Evolutionary conservation across 1,284 basidiomycete species (phyloP).

Genomic region (Leccinum angustisporum): DNA sequence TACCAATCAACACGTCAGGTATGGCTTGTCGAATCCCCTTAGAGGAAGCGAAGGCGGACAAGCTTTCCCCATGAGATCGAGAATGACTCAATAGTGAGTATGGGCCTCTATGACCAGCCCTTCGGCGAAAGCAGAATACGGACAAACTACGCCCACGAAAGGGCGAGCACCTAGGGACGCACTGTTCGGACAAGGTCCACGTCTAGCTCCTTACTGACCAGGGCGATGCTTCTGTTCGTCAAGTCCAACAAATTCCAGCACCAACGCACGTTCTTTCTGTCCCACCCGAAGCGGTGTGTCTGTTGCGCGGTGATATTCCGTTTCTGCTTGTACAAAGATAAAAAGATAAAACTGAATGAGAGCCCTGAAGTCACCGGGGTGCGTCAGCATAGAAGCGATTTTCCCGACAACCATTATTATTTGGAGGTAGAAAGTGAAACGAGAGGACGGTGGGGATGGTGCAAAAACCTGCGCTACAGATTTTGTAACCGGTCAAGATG

Average conservation of each 20-base stretch:
- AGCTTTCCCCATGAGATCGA: too few relatives aligned
- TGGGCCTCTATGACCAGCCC: too few relatives aligned
- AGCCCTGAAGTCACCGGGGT: conserved; percentile 76
- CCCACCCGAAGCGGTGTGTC: conserved; percentile 76
- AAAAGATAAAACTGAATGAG: conserved; percentile 73
- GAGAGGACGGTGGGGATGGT: too few relatives aligned
- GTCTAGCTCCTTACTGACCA: conserved; percentile 96
- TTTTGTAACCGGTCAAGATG: too few relatives aligned
- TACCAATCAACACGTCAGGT: too few relatives aligned
- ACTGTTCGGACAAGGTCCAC: conserved; percentile 88
- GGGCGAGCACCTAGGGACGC: conserved; percentile 37
- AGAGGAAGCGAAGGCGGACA: too few relatives aligned
- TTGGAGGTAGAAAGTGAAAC: too few relatives aligned
- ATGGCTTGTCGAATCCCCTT: too few relatives aligned
- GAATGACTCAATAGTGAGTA: too few relatives aligned
- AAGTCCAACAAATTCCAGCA: conserved; percentile 91
- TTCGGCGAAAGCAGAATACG: too few relatives aligned
- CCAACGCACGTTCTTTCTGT: conserved; percentile 79
- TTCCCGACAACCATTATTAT: conserved; percentile 24
- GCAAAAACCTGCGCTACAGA: too few relatives aligned
- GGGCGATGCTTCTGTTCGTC: conserved; percentile 88
- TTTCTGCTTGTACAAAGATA: conserved; percentile 65
- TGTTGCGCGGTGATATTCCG: conserved; percentile 59
- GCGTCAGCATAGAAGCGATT: conserved; percentile 53
- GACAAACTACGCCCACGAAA: neutral